Conservation (phyloP, 495 filamentous ascomycete species). For the Aspergillus wentii region DNA sequence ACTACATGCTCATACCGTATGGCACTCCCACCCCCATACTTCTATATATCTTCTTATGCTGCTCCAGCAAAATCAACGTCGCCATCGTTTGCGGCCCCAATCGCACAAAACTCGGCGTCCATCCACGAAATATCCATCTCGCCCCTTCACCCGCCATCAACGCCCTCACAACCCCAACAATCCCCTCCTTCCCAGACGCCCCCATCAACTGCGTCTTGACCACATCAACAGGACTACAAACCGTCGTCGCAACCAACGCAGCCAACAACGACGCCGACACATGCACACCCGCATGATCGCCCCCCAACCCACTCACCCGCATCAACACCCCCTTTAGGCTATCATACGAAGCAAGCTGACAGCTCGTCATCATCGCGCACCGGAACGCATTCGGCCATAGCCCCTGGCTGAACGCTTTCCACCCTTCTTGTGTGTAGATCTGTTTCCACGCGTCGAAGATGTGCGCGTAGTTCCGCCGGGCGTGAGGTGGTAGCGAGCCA, state of each 20-base stretch:
- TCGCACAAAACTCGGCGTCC: slow-evolving; percentile 83
- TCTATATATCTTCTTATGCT: slow-evolving; percentile 55
- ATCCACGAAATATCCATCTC: slow-evolving; percentile 84
- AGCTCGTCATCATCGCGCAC: slow-evolving; percentile 80
- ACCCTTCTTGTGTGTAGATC: slow-evolving; percentile 72
- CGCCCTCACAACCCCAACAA: slow-evolving; percentile 9
- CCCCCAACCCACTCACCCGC: slow-evolving; percentile 5
- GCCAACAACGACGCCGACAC: slow-evolving; percentile 72
- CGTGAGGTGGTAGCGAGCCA: slow-evolving; percentile 56
- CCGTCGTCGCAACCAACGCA: slow-evolving; percentile 80
- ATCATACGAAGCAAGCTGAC: slow-evolving; percentile 82
- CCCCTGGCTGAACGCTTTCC: slow-evolving; percentile 62
- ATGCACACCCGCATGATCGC: slow-evolving; percentile 69
- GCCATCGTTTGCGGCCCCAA: slow-evolving; percentile 80
- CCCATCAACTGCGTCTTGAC: slow-evolving; percentile 85
- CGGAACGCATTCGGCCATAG: slow-evolving; percentile 78
- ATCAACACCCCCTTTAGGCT: slow-evolving; percentile 63
- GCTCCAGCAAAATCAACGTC: slow-evolving; percentile 82
- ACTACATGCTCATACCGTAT: too few species aligned
- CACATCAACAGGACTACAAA: slow-evolving; percentile 88
- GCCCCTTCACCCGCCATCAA: slow-evolving; percentile 14
- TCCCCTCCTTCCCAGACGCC: slow-evolving; percentile 5
- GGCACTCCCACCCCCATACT: too few species aligned
- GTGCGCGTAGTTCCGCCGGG: slow-evolving; percentile 74
- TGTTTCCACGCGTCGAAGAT: slow-evolving; percentile 76